Percentiles rank a stretch among this genome's conserved stretches.
phyloP scores from a whole-genome alignment of 2,329 filamentous ascomycete genomes.

The Dothidotthia symphoricarpi region DNA sequence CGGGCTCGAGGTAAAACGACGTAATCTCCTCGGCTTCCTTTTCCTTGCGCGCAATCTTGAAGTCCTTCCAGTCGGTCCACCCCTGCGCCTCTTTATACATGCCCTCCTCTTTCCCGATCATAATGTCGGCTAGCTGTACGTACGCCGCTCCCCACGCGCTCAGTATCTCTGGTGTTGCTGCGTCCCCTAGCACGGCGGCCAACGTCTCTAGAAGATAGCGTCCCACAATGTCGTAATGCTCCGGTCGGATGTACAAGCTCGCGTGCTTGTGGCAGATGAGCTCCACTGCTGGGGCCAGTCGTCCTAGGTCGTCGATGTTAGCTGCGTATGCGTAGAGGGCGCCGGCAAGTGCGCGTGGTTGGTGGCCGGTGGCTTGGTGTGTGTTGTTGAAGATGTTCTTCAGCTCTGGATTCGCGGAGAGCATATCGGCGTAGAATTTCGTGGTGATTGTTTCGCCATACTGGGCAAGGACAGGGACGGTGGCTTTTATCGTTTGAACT shows the following conservation, averaged over 20 bases:
- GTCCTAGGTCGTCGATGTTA: slow-evolving; percentile 67
- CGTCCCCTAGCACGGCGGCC: slow-evolving; percentile 63
- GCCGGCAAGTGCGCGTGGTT: slow-evolving; percentile 66
- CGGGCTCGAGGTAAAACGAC: slow-evolving; percentile 67
- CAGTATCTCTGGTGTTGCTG: slow-evolving; percentile 63
- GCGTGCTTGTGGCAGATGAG: slow-evolving; percentile 76
- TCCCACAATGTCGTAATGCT: slow-evolving; percentile 70
- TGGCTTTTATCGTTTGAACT: slow-evolving; percentile 65
- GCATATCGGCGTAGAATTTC: slow-evolving; percentile 70
- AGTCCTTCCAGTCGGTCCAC: slow-evolving; percentile 68
- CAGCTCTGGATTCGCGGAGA: slow-evolving; percentile 63
- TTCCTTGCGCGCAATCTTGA: slow-evolving; percentile 64
- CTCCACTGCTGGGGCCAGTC: slow-evolving; percentile 58
- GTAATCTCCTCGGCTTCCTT: slow-evolving; percentile 67
- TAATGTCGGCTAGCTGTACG: slow-evolving; percentile 69
- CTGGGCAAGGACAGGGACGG: slow-evolving; percentile 65
- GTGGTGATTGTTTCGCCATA: slow-evolving; percentile 68
- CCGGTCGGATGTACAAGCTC: slow-evolving; percentile 64
- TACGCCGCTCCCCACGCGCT: slow-evolving; percentile 71
- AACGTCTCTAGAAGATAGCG: slow-evolving; percentile 68
- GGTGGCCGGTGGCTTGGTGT: slow-evolving; percentile 66
- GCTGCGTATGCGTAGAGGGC: slow-evolving; percentile 69
- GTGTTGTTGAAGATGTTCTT: slow-evolving; percentile 70
- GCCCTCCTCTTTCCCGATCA: slow-evolving; percentile 64
- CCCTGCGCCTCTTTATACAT: slow-evolving; percentile 61